Percentiles rank a stretch among this genome's conserved stretches.
Evolutionary conservation across 2,329 filamentous ascomycete genomes (phyloP).

Genomic region (Coccinonectria pachysandricola): DNA sequence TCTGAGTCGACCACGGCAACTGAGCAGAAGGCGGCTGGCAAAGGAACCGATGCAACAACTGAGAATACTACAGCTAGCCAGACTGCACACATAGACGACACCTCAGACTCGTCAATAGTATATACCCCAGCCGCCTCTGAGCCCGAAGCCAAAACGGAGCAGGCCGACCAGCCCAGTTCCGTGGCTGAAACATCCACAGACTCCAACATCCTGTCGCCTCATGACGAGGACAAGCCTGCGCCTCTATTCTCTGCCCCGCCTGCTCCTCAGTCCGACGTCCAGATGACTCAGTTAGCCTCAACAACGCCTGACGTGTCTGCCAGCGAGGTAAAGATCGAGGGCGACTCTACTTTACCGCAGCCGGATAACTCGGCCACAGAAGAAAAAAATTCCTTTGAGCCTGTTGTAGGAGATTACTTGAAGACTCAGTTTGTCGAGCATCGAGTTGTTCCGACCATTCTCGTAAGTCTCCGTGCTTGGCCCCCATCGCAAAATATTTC

Average conservation of each 20-base stretch:
- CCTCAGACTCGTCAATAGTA: slow-evolving; percentile 11
- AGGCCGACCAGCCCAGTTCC: slow-evolving; percentile 4
- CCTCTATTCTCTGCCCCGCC: slow-evolving; percentile 39
- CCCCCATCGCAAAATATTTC: too few species aligned
- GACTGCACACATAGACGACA: slow-evolving; percentile 6
- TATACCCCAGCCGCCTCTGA: slow-evolving; percentile 15
- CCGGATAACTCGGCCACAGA: slow-evolving; percentile 4
- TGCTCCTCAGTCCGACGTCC: slow-evolving; percentile 20
- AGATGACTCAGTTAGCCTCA: too few species aligned
- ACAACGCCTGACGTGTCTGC: too few species aligned
- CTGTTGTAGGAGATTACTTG: slow-evolving; percentile 86
- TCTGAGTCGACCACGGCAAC: too few species aligned
- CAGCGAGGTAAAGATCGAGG: too few species aligned
- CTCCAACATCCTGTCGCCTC: slow-evolving; percentile 33
- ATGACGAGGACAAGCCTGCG: slow-evolving; percentile 57
- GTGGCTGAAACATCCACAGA: slow-evolving; percentile 7
- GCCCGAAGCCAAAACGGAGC: slow-evolving; percentile 10
- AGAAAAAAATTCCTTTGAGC: slow-evolving; percentile 27
- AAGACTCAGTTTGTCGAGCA: slow-evolving; percentile 97
- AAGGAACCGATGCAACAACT: too few species aligned
- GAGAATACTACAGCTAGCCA: not conserved
- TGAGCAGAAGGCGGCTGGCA: too few species aligned
- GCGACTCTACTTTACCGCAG: too few species aligned
- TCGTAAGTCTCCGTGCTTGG: slow-evolving; percentile 49
- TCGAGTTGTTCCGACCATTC: slow-evolving; percentile 85